phyloP scores from a whole-genome alignment of 2,329 filamentous ascomycete species.

The Dryadomyces sulphureus region DNA sequence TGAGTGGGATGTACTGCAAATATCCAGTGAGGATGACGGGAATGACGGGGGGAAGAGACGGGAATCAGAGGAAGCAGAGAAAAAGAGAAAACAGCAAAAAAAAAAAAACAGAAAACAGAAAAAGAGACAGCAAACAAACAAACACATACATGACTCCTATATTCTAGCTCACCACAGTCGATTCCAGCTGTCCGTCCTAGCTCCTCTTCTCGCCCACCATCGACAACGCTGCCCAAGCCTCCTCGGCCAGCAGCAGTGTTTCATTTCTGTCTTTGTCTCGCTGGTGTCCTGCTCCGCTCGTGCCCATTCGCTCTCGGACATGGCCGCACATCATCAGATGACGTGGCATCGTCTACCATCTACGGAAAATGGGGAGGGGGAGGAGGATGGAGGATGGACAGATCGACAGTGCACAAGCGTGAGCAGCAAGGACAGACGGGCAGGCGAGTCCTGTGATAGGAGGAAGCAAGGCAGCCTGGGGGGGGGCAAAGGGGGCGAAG shows the following conservation, averaged over 20 bases:
- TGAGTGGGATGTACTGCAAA: too few relatives aligned
- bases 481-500: too few relatives aligned
- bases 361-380: not conserved
- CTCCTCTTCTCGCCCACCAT: too few relatives aligned
- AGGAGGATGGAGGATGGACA: not conserved
- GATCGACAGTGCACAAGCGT: not conserved
- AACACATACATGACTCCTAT: too few relatives aligned
- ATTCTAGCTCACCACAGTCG: too few relatives aligned
- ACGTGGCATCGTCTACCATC: not conserved
- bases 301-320: not conserved
- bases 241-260: not conserved
- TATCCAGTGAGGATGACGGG: too few relatives aligned
- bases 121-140: not conserved
- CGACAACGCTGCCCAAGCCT: not conserved
- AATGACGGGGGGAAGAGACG: not conserved
- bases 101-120: not conserved
- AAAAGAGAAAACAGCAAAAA: not conserved
- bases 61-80: not conserved
- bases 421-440: not conserved
- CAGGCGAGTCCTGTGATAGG: too few relatives aligned
- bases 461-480: too few relatives aligned
- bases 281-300: not conserved
- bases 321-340: constrained; percentile 1
- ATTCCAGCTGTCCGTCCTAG: too few relatives aligned
- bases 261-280: too few relatives aligned